Base-by-base conservation (phyloP, 495 filamentous ascomycete species). In the Penicillium roqueforti region DNA sequence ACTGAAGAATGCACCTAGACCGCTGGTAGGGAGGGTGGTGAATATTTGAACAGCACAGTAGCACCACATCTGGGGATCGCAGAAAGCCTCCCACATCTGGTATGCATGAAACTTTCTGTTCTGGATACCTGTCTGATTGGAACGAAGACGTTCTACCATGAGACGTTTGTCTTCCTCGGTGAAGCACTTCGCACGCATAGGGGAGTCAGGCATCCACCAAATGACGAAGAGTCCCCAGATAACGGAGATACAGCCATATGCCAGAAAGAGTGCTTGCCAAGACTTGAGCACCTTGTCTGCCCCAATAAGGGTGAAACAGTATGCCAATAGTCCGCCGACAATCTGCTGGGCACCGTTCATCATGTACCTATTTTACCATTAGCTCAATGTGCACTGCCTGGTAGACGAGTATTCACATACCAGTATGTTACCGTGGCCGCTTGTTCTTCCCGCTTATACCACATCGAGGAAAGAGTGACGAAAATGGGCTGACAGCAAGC, bases 391-490 rank as follows among this genome's bases (percentile, higher is more conserved):
- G 3, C 7, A 8, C 10, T 23, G 16, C 22, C 7, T 5, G 18
- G 2, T 3, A 18, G 10, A 5, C 7, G 5, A n/a, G 18, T 31
- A 11, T 23, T 40, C 9, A 62, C 60, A 29, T 68, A 80, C 83
- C 86, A 89, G 66, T 85, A 87, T 0, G 83, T 83, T 0, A 87
- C 83, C 0, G 80, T 80, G 0, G 73, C 68, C 0, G 84, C 79
- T 63, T 88, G 85, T 54, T 89, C 84, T 45, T 84, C 76, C 9
- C 84, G 77, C 39, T 78, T 83, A 64, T 87, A 88, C 85, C 86
- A 89, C 79, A 87, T 87, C n/a, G 80, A 74, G 0, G 81, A 84
- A 18, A 88, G 70, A 26, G 87, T 62, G 13, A 89, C 63, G 23
- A 76, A 72, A 0, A 60, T 76, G 0, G 84, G 84, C 59, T 85